Conservation (phyloP, 225 moss, liverwort and hornwort species). For the Polytrichum commune region DNA sequence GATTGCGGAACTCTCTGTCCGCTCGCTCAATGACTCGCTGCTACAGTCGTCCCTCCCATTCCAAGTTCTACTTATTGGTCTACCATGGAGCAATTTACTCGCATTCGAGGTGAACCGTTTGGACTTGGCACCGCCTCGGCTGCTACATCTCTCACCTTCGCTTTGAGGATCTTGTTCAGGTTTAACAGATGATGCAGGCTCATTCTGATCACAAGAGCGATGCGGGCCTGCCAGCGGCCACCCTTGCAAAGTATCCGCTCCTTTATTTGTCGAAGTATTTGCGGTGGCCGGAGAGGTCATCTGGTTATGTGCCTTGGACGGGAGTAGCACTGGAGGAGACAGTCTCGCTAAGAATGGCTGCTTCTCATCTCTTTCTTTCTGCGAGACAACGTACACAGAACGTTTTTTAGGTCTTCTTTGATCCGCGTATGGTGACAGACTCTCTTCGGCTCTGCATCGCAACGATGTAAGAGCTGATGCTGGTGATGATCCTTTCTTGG, state of each 20-base stretch:
- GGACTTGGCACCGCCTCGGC: not conserved
- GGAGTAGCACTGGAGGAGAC: conserved; percentile 29
- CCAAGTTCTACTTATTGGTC: conserved; percentile 32
- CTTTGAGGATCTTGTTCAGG: conserved; percentile 18
- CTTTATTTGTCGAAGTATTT: conserved; percentile 14
- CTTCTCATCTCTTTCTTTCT: conserved; percentile 23
- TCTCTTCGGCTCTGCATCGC: conserved; percentile 26
- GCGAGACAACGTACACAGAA: conserved; percentile 30
- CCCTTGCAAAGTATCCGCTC: conserved; percentile 31
- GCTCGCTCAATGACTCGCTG: conserved; percentile 21
- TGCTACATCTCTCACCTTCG: conserved; percentile 11
- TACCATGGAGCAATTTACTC: conserved; percentile 32
- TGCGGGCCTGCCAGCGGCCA: conserved; percentile 32
- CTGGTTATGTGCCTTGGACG: conserved; percentile 46
- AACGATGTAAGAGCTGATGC: conserved; percentile 2
- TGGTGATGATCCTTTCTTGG: conserved; percentile 10
- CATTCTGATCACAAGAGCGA: conserved; percentile 23
- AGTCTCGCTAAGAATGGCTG: conserved; percentile 18
- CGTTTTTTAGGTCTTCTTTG: conserved; percentile 20
- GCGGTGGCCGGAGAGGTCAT: conserved; percentile 18
- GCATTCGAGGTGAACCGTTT: conserved; percentile 17
- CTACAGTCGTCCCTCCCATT: conserved; percentile 29
- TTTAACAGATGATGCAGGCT: conserved; percentile 26
- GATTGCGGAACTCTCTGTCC: conserved; percentile 21
- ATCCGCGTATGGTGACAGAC: conserved; percentile 25